phyloP scores from a whole-genome alignment of 2,329 filamentous ascomycete species.

The Penicillium sp. region DNA sequence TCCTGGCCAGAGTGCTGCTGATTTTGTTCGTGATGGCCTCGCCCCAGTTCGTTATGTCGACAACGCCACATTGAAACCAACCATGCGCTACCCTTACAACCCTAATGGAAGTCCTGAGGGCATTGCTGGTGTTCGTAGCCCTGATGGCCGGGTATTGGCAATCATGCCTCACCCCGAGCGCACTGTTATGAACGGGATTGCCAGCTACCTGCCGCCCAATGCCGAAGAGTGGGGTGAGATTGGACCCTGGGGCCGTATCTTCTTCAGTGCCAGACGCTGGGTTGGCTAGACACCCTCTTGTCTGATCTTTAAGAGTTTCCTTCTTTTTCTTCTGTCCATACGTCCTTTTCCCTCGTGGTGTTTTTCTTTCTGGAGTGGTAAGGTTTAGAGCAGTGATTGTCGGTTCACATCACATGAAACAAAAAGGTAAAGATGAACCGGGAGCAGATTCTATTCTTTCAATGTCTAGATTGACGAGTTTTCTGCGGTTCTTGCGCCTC shows the following conservation, averaged over 20 bases:
- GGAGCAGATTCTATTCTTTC: constrained; percentile 1
- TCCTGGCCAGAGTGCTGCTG: constrained; percentile 38
- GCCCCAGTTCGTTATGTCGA: constrained; percentile 80
- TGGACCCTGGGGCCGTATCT: constrained; percentile 80
- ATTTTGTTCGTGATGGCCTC: constrained; percentile 60
- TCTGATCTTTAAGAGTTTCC: neutral
- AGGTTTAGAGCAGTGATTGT: constrained; percentile 3
- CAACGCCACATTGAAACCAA: constrained; percentile 63
- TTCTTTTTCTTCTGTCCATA: constrained; percentile 13
- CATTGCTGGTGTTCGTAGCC: constrained; percentile 71
- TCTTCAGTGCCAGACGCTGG: constrained; percentile 83
- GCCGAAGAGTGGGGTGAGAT: constrained; percentile 67
- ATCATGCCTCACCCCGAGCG: constrained; percentile 94
- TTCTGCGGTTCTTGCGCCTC: too few species aligned
- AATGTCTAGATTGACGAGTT: too few species aligned
- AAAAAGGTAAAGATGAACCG: constrained; percentile 3
- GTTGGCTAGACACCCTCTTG: constrained; percentile 51
- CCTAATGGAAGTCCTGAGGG: constrained; percentile 78
- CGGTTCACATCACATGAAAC: constrained; percentile 13
- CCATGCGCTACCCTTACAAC: constrained; percentile 82
- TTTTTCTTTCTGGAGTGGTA: constrained; percentile 10
- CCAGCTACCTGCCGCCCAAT: constrained; percentile 65
- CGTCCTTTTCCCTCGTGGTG: constrained; percentile 1
- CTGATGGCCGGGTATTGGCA: constrained; percentile 73
- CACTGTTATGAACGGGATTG: constrained; percentile 74